A percentile compares a stretch with the other conserved stretches of the same genome.
Conservation (phyloP, 2,329 filamentous ascomycete genomes). For the Tothia fuscella region DNA sequence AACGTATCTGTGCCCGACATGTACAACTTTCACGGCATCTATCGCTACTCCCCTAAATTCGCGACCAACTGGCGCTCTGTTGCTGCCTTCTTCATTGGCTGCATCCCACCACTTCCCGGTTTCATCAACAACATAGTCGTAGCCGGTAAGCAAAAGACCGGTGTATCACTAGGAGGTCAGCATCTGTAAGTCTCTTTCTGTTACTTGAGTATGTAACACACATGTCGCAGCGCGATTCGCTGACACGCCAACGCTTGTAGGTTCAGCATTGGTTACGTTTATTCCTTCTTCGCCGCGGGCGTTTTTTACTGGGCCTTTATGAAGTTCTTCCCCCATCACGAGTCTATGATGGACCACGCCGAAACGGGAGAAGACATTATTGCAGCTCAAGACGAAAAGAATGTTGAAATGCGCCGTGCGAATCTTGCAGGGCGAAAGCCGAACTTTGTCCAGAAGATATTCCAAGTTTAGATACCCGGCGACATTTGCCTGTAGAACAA, state of each 20-base stretch:
- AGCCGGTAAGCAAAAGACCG: slow-evolving; percentile 27
- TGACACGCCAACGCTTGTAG: slow-evolving; percentile 20
- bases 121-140: slow-evolving; percentile 26
- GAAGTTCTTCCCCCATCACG: slow-evolving; percentile 25
- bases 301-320: slow-evolving; percentile 27
- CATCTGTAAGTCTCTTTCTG: slow-evolving; percentile 16
- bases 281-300: slow-evolving; percentile 26
- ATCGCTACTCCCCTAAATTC: slow-evolving; percentile 20
- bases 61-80: slow-evolving; percentile 25
- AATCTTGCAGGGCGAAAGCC: slow-evolving; percentile 15
- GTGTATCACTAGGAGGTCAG: slow-evolving; percentile 16
- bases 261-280: slow-evolving; percentile 30
- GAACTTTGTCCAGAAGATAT: slow-evolving; percentile 15
- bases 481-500: neutral
- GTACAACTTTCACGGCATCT: slow-evolving; percentile 20
- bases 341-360: slow-evolving; percentile 25
- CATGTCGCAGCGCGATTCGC: neutral
- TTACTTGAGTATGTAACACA: too few species aligned
- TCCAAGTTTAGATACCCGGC: slow-evolving; percentile 14
- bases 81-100: slow-evolving; percentile 21
- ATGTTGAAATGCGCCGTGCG: slow-evolving; percentile 15
- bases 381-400: slow-evolving; percentile 23
- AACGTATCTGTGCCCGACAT: slow-evolving; percentile 16
- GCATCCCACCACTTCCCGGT: slow-evolving; percentile 25
- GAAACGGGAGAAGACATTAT: slow-evolving; percentile 48